Percentiles rank a stretch among this genome's conserved stretches.
Conservation (phyloP, 345 rosid species). For the Odontarrhena argentea region DNA sequence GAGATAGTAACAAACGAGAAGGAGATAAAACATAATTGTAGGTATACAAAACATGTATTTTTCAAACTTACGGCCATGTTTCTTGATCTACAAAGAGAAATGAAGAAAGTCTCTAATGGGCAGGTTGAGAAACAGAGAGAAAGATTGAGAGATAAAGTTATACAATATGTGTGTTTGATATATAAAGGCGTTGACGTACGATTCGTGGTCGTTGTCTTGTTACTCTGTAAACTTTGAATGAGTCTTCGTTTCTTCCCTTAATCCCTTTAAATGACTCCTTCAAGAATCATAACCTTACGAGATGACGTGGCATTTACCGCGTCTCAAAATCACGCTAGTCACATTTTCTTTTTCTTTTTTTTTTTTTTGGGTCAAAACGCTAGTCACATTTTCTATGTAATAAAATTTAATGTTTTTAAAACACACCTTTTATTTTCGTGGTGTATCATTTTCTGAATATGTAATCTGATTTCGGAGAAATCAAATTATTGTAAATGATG, state of each 20-base stretch:
- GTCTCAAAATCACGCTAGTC: constrained; percentile 12
- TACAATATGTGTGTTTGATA: neutral
- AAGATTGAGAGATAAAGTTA: neutral
- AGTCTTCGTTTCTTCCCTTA: constrained; percentile 23
- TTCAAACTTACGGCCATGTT: constrained; percentile 41
- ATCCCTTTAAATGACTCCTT: constrained; percentile 31
- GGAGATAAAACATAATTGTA: neutral
- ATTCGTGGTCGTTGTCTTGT: constrained; percentile 1
- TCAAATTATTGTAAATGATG: neutral
- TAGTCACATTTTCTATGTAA: neutral
- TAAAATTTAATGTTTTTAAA: no score
- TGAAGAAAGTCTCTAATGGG: constrained; percentile 26
- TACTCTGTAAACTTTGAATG: constrained; percentile 35
- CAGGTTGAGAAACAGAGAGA: constrained; percentile 15
- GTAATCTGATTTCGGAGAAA: neutral
- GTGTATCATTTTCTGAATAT: neutral
- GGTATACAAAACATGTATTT: neutral
- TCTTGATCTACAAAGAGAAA: neutral
- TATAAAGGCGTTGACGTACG: constrained; percentile 28
- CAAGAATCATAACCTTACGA: constrained; percentile 10
- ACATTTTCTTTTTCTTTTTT: neutral
- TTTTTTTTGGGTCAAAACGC: no score
- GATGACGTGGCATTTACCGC: constrained; percentile 24
- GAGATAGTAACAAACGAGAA: neutral
- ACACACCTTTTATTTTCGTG: no score